A percentile compares a stretch with the other conserved stretches of the same genome.
Evolutionary conservation across 2,329 filamentous ascomycete genomes (phyloP).

Genomic region (Polychaeton citri): DNA sequence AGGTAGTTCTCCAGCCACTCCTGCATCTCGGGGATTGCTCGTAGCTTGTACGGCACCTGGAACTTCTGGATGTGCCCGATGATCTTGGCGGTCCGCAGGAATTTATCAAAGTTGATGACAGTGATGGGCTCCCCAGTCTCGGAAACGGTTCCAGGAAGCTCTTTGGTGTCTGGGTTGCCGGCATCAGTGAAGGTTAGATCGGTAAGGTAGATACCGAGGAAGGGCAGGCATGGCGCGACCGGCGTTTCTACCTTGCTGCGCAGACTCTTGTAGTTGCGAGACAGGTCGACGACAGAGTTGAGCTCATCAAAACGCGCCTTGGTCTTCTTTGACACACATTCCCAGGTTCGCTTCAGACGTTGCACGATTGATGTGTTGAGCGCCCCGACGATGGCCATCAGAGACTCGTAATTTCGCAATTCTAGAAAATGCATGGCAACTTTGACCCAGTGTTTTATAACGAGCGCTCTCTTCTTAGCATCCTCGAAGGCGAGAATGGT

Average conservation of each 20-base stretch:
- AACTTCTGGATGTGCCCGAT: constrained; percentile 93
- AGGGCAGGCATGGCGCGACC: constrained; percentile 83
- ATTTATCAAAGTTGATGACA: constrained; percentile 97
- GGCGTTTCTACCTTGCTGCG: constrained; percentile 65
- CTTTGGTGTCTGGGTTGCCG: constrained; percentile 76
- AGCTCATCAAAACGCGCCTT: constrained; percentile 67
- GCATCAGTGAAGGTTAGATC: constrained; percentile 93
- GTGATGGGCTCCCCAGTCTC: constrained; percentile 52
- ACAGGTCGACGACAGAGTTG: constrained; percentile 74
- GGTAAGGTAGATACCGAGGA: constrained; percentile 90
- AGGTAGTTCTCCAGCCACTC: constrained; percentile 84
- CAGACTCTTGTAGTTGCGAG: constrained; percentile 80
- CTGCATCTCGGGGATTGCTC: constrained; percentile 75
- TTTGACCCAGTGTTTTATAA: constrained; percentile 98
- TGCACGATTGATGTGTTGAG: constrained; percentile 84
- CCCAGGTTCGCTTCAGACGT: constrained; percentile 84
- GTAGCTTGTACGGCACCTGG: constrained; percentile 80
- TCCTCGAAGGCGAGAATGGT: constrained; percentile 82
- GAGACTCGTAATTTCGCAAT: constrained; percentile 86
- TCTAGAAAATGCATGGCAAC: constrained; percentile 75
- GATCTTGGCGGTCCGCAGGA: constrained; percentile 85
- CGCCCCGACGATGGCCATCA: constrained; percentile 95
- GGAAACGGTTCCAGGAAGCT: constrained; percentile 46
- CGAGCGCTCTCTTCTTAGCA: constrained; percentile 74
- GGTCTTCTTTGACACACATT: constrained; percentile 69